phyloP scores from a whole-genome alignment of 2,329 filamentous ascomycete genomes.

The Trichoderma polysporum region DNA sequence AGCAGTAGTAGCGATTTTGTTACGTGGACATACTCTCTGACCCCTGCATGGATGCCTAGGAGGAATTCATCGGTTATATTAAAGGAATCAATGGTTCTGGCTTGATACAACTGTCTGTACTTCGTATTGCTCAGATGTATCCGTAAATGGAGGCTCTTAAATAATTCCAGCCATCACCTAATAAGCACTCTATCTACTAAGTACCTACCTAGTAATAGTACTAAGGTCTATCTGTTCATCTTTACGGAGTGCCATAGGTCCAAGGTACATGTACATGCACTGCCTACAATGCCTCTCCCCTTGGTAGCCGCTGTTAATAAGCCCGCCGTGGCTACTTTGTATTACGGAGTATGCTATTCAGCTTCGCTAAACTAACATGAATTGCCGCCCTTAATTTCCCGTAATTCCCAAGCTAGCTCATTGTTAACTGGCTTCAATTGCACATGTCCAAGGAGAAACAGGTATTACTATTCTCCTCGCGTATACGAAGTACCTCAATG shows the following conservation, averaged over 20 bases:
- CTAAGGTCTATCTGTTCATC: neutral
- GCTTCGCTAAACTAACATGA: neutral
- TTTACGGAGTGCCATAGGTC: neutral
- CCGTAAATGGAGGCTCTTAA: neutral
- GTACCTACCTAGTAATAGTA: neutral
- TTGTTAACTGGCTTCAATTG: neutral
- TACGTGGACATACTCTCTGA: neutral
- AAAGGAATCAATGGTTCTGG: neutral
- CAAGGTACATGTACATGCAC: too few relatives aligned
- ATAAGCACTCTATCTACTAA: neutral
- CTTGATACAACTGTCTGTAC: too few relatives aligned
- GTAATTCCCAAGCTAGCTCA: neutral
- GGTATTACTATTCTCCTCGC: neutral
- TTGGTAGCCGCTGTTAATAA: neutral
- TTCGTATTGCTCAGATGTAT: neutral
- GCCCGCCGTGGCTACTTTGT: neutral
- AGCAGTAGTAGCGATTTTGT: too few relatives aligned
- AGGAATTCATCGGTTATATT: neutral
- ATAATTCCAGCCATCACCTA: neutral
- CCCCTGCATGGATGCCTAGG: neutral
- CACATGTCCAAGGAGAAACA: neutral
- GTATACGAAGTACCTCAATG: neutral
- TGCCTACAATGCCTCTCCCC: too few relatives aligned
- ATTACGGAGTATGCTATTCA: neutral
- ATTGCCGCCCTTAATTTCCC: neutral